phyloP scores from a whole-genome alignment of 805 yeast genomes.

The Citeromyces matritensis region DNA sequence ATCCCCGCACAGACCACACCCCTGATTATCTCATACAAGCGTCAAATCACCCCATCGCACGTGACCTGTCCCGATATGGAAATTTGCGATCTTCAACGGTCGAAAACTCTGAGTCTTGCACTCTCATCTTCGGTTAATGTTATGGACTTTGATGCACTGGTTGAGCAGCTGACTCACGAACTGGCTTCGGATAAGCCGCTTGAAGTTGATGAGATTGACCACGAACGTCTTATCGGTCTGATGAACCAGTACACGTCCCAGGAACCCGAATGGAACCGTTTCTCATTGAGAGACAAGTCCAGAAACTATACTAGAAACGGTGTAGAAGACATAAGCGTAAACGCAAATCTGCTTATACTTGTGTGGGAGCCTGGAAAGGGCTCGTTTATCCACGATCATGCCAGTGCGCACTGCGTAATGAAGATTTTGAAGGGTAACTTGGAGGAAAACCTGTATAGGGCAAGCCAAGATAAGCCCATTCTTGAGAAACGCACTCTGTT shows the following conservation, averaged over 20 bases:
- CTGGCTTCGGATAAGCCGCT: slow-evolving; percentile 2
- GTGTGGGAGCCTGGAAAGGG: slow-evolving; percentile 61
- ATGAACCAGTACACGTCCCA: slow-evolving; percentile 32
- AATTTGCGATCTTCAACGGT: no score
- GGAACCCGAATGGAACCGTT: slow-evolving; percentile 41
- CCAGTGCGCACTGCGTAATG: slow-evolving; percentile 65
- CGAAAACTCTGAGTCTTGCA: no score
- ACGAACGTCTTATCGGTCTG: slow-evolving; percentile 22
- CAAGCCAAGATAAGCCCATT: slow-evolving; percentile 2
- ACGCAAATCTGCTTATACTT: slow-evolving; percentile 50
- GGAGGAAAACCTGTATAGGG: slow-evolving; percentile 38
- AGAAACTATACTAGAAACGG: slow-evolving; percentile 57
- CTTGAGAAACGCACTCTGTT: slow-evolving; percentile 5
- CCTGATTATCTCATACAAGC: no score
- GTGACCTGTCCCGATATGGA: no score
- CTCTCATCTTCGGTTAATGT: no score
- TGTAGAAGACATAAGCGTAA: slow-evolving; percentile 52
- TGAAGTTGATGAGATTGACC: slow-evolving; percentile 32
- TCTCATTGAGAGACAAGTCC: slow-evolving; percentile 35
- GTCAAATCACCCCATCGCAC: no score
- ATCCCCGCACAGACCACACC: no score
- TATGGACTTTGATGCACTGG: not conserved
- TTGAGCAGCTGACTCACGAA: slow-evolving; percentile 1
- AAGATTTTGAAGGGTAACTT: slow-evolving; percentile 47
- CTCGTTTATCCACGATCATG: slow-evolving; percentile 61